These are phyloP conservation scores for Phaeosphaeria sp. DNA, from an alignment of 2,329 filamentous ascomycete species.

Conservation along the genomic window DNA sequence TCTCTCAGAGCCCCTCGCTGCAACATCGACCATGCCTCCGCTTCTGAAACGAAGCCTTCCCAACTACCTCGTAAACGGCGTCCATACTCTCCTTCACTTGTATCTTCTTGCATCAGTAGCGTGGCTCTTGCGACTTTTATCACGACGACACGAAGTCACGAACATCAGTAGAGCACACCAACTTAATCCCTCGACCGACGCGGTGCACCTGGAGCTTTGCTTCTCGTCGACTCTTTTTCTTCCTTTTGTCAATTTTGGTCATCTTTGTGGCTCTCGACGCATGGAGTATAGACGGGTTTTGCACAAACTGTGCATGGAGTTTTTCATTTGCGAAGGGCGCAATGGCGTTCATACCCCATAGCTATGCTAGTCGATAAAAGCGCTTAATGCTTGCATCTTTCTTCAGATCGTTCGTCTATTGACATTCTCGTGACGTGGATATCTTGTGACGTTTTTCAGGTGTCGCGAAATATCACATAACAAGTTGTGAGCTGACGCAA, in stretches of 20 bases:
- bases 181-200: slow-evolving; percentile 24
- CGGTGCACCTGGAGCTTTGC: slow-evolving; percentile 5
- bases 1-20: not conserved
- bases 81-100: slow-evolving; percentile 27
- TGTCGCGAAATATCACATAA: too few species aligned
- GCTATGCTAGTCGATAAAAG: slow-evolving; percentile 22
- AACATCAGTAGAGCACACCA: slow-evolving; percentile 29
- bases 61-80: slow-evolving; percentile 5
- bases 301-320: slow-evolving; percentile 20
- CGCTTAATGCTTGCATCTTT: slow-evolving; percentile 33
- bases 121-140: slow-evolving; percentile 29
- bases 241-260: slow-evolving; percentile 12
- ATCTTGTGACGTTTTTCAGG: too few species aligned
- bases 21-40: slow-evolving; percentile 3
- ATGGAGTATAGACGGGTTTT: slow-evolving; percentile 28
- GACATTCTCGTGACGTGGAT: not conserved
- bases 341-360: slow-evolving; percentile 7
- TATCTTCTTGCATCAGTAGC: slow-evolving; percentile 44
- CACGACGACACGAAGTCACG: slow-evolving; percentile 48
- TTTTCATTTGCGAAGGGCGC: slow-evolving; percentile 10
- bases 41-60: not conserved
- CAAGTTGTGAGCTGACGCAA: not conserved
- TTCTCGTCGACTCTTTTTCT: slow-evolving; percentile 19
- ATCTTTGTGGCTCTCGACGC: slow-evolving; percentile 16
- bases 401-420: not conserved